Percentiles rank a stretch among this genome's conserved stretches.
Conservation (phyloP, 139 green algal species). For the Coccomyxa sp. region DNA sequence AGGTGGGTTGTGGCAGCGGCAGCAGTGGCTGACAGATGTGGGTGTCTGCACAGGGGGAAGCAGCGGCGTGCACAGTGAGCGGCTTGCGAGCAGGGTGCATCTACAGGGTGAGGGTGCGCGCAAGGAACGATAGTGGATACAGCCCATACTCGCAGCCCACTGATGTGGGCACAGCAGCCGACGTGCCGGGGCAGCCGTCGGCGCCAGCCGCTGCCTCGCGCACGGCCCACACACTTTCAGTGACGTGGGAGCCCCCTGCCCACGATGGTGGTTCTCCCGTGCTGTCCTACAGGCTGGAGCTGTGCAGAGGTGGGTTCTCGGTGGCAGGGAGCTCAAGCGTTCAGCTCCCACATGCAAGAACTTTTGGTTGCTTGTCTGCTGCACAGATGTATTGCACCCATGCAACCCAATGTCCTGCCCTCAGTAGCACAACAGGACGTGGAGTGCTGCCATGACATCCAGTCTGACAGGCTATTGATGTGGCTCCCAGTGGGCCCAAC, state of each 20-base stretch:
- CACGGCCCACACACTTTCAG: conserved; percentile 29
- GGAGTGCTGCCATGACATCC: background rate
- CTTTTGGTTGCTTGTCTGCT: background rate
- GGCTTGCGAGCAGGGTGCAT: conserved; percentile 55
- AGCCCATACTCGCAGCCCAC: conserved; percentile 32
- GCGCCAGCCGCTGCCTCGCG: conserved; percentile 25
- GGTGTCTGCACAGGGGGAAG: conserved; percentile 28
- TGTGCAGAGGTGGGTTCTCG: conserved; percentile 11
- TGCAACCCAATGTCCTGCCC: background rate
- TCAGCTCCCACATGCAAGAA: background rate
- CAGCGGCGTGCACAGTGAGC: conserved; percentile 50
- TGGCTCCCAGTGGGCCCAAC: background rate
- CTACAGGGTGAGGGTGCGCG: conserved; percentile 54
- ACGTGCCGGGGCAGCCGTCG: conserved; percentile 18
- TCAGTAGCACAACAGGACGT: background rate
- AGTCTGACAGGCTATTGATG: background rate
- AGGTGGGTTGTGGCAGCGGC: background rate
- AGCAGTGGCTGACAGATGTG: background rate
- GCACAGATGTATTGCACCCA: background rate
- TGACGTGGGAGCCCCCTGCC: conserved; percentile 42
- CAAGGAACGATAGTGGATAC: conserved; percentile 38
- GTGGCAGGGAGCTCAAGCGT: background rate
- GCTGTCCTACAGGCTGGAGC: conserved; percentile 49
- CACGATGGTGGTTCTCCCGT: conserved; percentile 58
- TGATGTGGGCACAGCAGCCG: conserved; percentile 40